These are phyloP conservation scores for Aureobasidium sp. DNA, from an alignment of 2,329 filamentous ascomycete genomes.

Conservation along the genomic window DNA sequence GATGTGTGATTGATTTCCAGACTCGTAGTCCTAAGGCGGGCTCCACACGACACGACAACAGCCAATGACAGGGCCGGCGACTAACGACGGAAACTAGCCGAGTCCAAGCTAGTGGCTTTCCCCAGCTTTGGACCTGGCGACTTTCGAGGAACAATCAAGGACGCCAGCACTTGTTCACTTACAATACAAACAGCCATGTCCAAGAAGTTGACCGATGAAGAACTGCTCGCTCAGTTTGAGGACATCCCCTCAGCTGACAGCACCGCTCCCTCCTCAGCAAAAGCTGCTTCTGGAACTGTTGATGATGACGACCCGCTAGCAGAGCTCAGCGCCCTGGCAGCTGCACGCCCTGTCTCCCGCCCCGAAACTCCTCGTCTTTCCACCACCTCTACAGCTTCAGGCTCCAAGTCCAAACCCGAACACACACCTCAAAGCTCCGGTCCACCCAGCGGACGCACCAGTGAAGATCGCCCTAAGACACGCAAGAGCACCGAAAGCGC, in stretches of 20 bases:
- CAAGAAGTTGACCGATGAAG: constrained; percentile 35
- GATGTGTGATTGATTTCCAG: constrained; percentile 9
- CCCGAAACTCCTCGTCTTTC: constrained; percentile 72
- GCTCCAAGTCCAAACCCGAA: constrained; percentile 30
- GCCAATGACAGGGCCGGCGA: constrained; percentile 8
- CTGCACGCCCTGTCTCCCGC: constrained; percentile 60
- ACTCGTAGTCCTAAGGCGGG: constrained; percentile 7
- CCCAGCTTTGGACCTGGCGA: neutral
- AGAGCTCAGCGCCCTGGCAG: constrained; percentile 74
- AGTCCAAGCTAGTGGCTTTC: constrained; percentile 2
- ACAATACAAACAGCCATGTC: constrained; percentile 18
- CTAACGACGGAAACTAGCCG: constrained; percentile 1
- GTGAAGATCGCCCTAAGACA: constrained; percentile 54
- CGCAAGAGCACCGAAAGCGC: constrained; percentile 70
- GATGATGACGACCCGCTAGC: constrained; percentile 70
- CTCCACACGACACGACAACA: neutral
- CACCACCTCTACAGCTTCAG: constrained; percentile 39
- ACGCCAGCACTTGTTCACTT: too few relatives aligned
- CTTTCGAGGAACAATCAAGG: neutral
- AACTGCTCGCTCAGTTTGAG: constrained; percentile 41
- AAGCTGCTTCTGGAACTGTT: constrained; percentile 23
- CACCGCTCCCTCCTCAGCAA: constrained; percentile 41
- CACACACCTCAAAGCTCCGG: constrained; percentile 47
- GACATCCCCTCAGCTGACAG: constrained; percentile 39
- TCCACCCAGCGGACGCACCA: constrained; percentile 46